Base-by-base conservation (phyloP, 2,329 filamentous ascomycete species). In the Aureobasidium sp. region DNA sequence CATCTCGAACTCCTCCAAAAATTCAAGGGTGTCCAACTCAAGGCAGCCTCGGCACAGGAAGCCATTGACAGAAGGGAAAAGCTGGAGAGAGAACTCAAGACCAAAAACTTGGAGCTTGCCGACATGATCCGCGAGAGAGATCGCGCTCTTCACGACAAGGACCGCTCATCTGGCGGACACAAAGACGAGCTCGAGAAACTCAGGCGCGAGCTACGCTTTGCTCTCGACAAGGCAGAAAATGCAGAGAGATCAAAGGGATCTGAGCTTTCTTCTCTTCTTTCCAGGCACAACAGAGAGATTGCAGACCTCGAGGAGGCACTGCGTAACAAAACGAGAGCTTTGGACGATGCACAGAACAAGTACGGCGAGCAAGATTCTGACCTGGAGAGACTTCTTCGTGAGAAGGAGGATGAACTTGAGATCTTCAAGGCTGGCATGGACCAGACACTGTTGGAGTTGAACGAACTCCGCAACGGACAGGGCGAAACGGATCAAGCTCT, bases 381-480 rank as follows among this genome's bases (percentile, higher is more conserved):
- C 70, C 85, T 96, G 25, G 91, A 97, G 73, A 84, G 87, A 65
- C 82, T 90, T 58, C 82, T 99, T 36, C 88, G 88, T 51, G 94
- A 97, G 66, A 97, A 97, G 79, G 94, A 99, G 72, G 92, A 97
- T 70, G 94, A 99, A 76, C 85, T 99, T 29, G 94, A 97, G 76
- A 92, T 97, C 51, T 96, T 96, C 83, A 96, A 97, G 78, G 91
- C 92, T 49, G 92, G 91, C 70, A 95, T 99, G 90, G 94, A 99
- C 72, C 90, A 97, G 78, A 92, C 93, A 3, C 79, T 99, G 62
- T 84, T 97, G 58, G 92, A 97, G 76, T 82, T 99, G 64, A 93
- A 95, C 71, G 91, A 97, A 71, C 79, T 97, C 66, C 91, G 83
- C 84, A 70, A 79, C 53, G 75, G 77, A 53, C 76, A 77, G 42